A percentile compares a stretch with the other conserved stretches of the same genome.
phyloP scores from a whole-genome alignment of 179 eudicot genomes.

The Spinacia oleracea region DNA sequence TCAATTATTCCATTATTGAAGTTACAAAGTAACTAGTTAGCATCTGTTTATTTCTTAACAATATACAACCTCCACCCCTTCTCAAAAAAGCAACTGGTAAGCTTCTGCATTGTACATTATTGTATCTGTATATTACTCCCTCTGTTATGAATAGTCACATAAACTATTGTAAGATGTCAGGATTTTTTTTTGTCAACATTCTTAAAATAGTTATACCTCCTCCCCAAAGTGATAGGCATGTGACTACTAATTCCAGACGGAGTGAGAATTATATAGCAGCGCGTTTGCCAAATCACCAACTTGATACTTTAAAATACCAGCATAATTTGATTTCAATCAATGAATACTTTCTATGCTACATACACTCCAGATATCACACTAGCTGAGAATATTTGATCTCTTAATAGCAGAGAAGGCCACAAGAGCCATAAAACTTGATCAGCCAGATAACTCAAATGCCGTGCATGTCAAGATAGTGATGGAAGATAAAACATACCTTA shows the following conservation, averaged over 20 bases:
- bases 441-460: background rate
- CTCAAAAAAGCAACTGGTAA: background rate
- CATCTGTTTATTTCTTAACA: too few relatives aligned
- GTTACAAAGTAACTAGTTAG: background rate
- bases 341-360: background rate
- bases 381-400: background rate
- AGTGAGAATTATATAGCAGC: background rate
- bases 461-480: background rate
- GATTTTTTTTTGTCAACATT: background rate
- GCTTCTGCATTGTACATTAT: background rate
- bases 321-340: background rate
- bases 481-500: background rate
- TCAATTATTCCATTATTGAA: too few relatives aligned
- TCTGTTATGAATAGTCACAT: too few relatives aligned
- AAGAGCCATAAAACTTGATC: background rate
- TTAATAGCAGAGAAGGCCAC: background rate
- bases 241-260: too few relatives aligned
- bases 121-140: background rate
- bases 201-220: background rate
- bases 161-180: background rate
- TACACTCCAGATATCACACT: background rate
- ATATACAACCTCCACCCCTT: too few relatives aligned
- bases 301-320: background rate
- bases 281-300: background rate
- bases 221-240: background rate